A percentile compares a stretch with the other conserved stretches of the same genome.
Conservation (phyloP, 495 filamentous ascomycete species). For the Aspergillus haitiensis region DNA sequence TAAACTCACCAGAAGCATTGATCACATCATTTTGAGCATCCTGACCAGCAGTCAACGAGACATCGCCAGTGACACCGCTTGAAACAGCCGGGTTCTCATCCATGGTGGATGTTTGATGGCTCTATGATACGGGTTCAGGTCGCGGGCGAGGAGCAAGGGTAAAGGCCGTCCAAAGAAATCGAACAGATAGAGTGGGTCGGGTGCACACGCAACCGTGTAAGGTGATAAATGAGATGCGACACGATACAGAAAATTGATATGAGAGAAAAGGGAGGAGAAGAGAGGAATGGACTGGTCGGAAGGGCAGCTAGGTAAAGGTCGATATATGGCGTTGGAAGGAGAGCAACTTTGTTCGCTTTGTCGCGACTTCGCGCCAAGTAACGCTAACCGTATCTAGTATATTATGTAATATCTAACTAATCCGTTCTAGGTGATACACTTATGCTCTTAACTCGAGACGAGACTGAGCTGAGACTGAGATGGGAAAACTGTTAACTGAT, state of each 20-base stretch:
- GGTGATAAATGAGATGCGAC: neutral
- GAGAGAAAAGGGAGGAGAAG: constrained; percentile 1
- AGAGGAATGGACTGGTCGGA: neutral
- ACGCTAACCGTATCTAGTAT: constrained; percentile 4
- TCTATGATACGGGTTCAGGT: constrained; percentile 30
- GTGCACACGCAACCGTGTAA: constrained; percentile 21
- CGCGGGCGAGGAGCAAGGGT: constrained; percentile 38
- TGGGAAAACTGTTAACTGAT: too few relatives aligned
- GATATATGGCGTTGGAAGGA: constrained; percentile 11
- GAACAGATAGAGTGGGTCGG: constrained; percentile 9
- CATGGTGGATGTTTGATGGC: constrained; percentile 33
- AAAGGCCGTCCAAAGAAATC: constrained; percentile 25
- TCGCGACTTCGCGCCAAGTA: constrained; percentile 22
- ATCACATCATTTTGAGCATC: constrained; percentile 34
- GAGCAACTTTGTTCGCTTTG: constrained; percentile 19
- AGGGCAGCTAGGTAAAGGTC: constrained; percentile 6
- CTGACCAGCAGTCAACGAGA: constrained; percentile 29
- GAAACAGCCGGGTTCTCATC: constrained; percentile 37
- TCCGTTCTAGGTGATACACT: too few relatives aligned
- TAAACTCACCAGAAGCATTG: constrained; percentile 37
- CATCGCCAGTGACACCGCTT: constrained; percentile 33
- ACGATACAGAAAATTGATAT: constrained; percentile 1
- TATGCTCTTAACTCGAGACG: too few relatives aligned
- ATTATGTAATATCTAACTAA: constrained; percentile 13
- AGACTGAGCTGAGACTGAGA: too few relatives aligned